Conservation (phyloP, 352 stramenopile species). For the Phytophthora constricta region DNA sequence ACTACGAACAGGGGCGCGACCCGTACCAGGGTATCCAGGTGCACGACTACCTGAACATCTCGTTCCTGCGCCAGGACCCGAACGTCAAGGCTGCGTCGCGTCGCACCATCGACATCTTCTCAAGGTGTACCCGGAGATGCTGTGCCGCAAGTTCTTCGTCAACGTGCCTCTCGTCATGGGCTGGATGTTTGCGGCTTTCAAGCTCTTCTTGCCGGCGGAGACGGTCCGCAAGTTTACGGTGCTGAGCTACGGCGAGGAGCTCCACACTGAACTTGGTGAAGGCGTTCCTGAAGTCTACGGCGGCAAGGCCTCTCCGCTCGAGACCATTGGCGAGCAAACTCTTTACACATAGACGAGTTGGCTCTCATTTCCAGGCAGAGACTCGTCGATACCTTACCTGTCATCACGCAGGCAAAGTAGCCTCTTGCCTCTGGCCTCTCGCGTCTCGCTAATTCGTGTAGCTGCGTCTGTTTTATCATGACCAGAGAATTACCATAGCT, state of each 20-base stretch:
- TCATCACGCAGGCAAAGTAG: neutral
- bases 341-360: slow-evolving; percentile 23
- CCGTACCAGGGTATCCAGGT: slow-evolving; percentile 37
- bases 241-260: slow-evolving; percentile 36
- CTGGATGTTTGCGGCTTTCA: slow-evolving; percentile 38
- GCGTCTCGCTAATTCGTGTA: too few species aligned
- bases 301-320: slow-evolving; percentile 25
- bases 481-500: too few species aligned
- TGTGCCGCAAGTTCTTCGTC: slow-evolving; percentile 39
- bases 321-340: slow-evolving; percentile 33
- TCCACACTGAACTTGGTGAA: slow-evolving; percentile 29
- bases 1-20: slow-evolving; percentile 32
- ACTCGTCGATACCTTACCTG: neutral
- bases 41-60: slow-evolving; percentile 43
- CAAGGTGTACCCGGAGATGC: slow-evolving; percentile 39
- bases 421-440: too few species aligned
- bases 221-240: slow-evolving; percentile 37
- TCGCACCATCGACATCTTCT: slow-evolving; percentile 38
- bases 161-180: slow-evolving; percentile 36
- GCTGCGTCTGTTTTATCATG: too few species aligned
- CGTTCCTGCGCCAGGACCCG: slow-evolving; percentile 35
- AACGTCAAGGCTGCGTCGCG: slow-evolving; percentile 34
- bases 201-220: slow-evolving; percentile 32
- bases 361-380: neutral
- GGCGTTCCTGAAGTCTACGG: slow-evolving; percentile 32